Evolutionary conservation across 352 stramenopile genomes (phyloP), one percentile per base, ranked within the genome.

Genomic region (Pythium chondricola): DNA sequence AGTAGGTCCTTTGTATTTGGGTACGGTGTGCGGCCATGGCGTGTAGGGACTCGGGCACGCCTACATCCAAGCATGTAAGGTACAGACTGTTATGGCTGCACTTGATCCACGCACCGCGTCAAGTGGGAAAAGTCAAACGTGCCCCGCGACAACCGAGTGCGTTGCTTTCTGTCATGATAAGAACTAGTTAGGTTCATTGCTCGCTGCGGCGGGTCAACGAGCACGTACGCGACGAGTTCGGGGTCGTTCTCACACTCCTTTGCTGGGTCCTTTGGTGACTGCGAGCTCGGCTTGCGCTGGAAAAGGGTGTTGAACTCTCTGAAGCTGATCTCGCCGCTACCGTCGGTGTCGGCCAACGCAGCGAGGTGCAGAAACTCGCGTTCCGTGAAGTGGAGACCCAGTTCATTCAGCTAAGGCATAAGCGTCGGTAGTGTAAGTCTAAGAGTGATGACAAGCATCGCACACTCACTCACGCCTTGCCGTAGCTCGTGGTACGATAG

Each of bases 271-370:
- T 18, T 38, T 11, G 18, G n/a, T 26, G 29, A 11, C n/a, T 35
- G 2, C n/a, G 14, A 22, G 4, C 18, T 40, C 14, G 2, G 14
- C 9, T 26, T 31, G 0, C 43, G 48, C 25, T 27, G 40, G 20
- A 83, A 74, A 40, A 74, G 39, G 13, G 71, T 54, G 36, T 32
- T 73, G 49, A 84, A 84, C 58, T 84, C 69, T 16, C 67, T 67
- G 46, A 79, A 84, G 47, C 69, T 74, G 44, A 82, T 84, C 46
- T 79, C 72, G 13, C 69, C 68, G 21, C 65, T 78, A 5, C 65
- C 61, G 32, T 78, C 67, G 0, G 65, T 68, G 40, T 82, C 67
- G 4, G 76, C 60, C 6, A 56, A 42, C 9, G 56, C 57, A 7
- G 56, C 65, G 6, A 84, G 32, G 31, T 75, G 61, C 2, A 65